Conservation (phyloP, 2,329 filamentous ascomycete species). For the Calonectria hongkongensis region DNA sequence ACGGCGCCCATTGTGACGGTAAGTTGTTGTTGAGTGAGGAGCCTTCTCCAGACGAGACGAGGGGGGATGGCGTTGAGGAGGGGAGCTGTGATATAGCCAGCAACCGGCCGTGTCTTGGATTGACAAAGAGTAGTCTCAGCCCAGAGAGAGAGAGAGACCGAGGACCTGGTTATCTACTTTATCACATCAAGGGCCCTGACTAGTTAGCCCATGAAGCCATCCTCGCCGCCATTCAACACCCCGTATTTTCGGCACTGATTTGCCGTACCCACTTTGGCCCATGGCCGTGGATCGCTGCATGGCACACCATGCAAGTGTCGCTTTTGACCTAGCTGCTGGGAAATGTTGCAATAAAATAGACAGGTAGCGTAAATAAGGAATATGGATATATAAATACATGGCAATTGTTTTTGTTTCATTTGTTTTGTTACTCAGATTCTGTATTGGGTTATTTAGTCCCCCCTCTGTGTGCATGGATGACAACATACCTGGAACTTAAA, state of each 20-base stretch:
- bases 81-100: neutral
- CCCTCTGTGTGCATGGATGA: too few species aligned
- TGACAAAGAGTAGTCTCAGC: neutral
- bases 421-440: too few species aligned
- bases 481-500: too few species aligned
- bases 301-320: too few species aligned
- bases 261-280: neutral
- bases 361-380: too few species aligned
- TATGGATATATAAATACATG: too few species aligned
- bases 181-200: neutral
- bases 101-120: neutral
- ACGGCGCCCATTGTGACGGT: conserved; percentile 57
- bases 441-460: too few species aligned
- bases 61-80: neutral
- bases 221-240: neutral
- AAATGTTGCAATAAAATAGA: too few species aligned
- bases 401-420: too few species aligned
- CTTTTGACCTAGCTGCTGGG: too few species aligned
- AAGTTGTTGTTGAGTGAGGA: neutral
- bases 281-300: too few species aligned
- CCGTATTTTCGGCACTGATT: conserved; percentile 8
- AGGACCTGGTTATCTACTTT: neutral
- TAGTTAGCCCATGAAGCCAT: neutral
- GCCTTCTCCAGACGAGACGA: neutral
- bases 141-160: neutral